These are phyloP conservation scores for Clavulina sp. DNA, from an alignment of 768 basidiomycete genomes.

Conservation along the genomic window DNA sequence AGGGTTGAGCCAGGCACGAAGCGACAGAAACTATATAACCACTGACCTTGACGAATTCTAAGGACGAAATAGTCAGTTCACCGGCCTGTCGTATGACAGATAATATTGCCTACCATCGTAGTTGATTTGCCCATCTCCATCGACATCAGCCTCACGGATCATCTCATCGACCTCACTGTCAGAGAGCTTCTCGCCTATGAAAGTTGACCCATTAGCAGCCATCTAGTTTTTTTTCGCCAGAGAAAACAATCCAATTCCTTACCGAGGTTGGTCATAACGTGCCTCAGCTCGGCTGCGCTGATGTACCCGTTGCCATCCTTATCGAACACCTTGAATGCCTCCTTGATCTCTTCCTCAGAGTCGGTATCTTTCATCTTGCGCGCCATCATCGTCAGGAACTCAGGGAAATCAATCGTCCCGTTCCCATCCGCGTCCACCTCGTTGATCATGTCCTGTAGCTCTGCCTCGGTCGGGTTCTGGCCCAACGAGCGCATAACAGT, in stretches of 20 bases:
- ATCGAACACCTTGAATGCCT: slow-evolving; percentile 96
- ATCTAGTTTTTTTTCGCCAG: not conserved
- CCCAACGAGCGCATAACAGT: slow-evolving; percentile 88
- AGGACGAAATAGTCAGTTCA: slow-evolving; percentile 2
- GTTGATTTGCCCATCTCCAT: slow-evolving; percentile 88
- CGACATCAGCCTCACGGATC: slow-evolving; percentile 91
- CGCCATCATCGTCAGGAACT: slow-evolving; percentile 74
- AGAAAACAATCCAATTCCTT: slow-evolving; percentile 14
- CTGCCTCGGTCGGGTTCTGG: slow-evolving; percentile 83
- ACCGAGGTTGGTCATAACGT: slow-evolving; percentile 87
- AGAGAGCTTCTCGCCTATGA: slow-evolving; percentile 64
- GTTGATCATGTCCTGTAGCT: slow-evolving; percentile 90
- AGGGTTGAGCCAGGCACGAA: slow-evolving; percentile 2
- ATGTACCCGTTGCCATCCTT: slow-evolving; percentile 91
- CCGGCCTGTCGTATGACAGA: slow-evolving; percentile 1
- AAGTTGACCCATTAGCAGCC: not conserved
- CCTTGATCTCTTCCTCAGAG: slow-evolving; percentile 84
- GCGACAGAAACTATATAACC: slow-evolving; percentile 15
- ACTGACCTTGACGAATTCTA: slow-evolving; percentile 57
- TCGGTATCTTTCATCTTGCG: slow-evolving; percentile 86
- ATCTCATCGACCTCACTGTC: slow-evolving; percentile 86
- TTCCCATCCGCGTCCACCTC: slow-evolving; percentile 83
- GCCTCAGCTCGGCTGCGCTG: slow-evolving; percentile 66
- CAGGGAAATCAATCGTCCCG: slow-evolving; percentile 72
- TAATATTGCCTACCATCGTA: slow-evolving; percentile 43